Base-by-base conservation (phyloP, 345 rosid genomes). In the Diplotaxis tenuifolia region DNA sequence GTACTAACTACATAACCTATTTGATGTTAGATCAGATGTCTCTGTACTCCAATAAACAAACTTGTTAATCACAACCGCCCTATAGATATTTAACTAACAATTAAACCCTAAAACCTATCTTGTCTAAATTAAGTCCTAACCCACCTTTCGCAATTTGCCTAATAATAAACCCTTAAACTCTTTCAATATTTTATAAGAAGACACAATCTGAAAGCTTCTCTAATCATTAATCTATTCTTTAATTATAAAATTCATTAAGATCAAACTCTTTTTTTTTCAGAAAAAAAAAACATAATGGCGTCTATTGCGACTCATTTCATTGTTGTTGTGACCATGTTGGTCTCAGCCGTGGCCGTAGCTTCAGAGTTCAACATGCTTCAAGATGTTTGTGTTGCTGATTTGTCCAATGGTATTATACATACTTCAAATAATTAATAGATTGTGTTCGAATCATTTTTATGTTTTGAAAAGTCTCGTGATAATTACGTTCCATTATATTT, bases 351-450 rank as follows among this genome's bases (percentile, higher is more conserved):
- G 23, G 74, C 79, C 21, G 9, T 71, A 7, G 88, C 87, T 1
- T 42, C 50, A 12, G 96, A 90, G 49, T 85, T 90, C 15, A 83
- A 88, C 59, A 34, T 76, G 76, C 96, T 47, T 47, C 53, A 16
- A 47, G 53, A 47, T 47, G 20, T 47, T 7, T 47, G 53, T 47
- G 53, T 47, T 2, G 53, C 53, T 47, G 21, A 47, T 47, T 47
- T 47, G 53, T 16, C 53, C 53, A 47, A 47, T 47, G 53, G 53
- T 16, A 47, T 25, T n/a, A n/a, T n/a, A n/a, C n/a, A n/a, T 5
- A 14, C 22, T 6, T 57, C n/a, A 18, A 12, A 32, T n/a, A n/a
- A n/a, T 9, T n/a, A 2, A 11, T 10, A 59, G 14, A 23, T 52
- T 58, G 27, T 31, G 6, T 22, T 63, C 19, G 0, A 6, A 27